Conservation (phyloP, 2,329 filamentous ascomycete species). For the Metarhizium anisopliae region DNA sequence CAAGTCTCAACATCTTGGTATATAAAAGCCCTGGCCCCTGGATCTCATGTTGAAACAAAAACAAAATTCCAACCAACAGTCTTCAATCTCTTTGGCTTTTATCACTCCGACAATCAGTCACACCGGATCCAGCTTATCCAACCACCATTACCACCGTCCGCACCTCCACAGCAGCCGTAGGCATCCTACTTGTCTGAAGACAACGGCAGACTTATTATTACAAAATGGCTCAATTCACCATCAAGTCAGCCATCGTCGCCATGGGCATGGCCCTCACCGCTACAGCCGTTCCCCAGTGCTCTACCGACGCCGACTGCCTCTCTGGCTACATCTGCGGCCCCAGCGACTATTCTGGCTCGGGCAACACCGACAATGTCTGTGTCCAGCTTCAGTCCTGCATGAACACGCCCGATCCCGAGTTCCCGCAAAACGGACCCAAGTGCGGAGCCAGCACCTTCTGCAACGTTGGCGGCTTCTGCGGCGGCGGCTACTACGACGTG, state of each 20-base stretch:
- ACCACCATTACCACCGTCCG: no score
- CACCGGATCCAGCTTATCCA: no score
- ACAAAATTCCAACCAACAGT: not conserved
- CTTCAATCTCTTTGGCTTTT: no score
- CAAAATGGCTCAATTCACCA: not conserved
- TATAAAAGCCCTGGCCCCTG: not conserved
- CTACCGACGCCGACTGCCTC: not conserved
- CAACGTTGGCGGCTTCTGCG: not conserved
- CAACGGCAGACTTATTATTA: not conserved
- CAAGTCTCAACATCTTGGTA: not conserved
- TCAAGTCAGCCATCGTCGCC: not conserved
- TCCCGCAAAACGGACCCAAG: not conserved
- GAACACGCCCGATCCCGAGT: not conserved
- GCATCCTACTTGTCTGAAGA: not conserved
- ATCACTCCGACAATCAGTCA: no score
- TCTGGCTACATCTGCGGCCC: not conserved
- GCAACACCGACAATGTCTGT: not conserved
- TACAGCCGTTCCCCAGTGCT: not conserved
- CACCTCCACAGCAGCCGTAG: not conserved
- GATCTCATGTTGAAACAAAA: not conserved
- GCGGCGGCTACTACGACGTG: not conserved
- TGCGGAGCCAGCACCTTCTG: not conserved
- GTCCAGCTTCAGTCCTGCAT: not conserved
- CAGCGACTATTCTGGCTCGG: not conserved
- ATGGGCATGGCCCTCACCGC: not conserved